phyloP scores from a whole-genome alignment of 192 early-diverging fungal genomes.

The Backusella circina region DNA sequence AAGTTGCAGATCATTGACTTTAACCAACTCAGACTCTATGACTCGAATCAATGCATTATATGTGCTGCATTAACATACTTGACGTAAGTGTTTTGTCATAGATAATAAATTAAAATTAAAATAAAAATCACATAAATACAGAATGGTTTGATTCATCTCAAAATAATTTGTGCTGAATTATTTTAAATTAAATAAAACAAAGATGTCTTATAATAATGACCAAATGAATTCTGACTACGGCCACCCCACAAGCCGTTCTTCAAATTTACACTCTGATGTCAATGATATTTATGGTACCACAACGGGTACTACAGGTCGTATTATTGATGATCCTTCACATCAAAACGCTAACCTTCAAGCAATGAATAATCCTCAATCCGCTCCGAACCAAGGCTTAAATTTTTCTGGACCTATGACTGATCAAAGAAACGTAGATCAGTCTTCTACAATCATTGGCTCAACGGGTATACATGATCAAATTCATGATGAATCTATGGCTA shows the following conservation, averaged over 20 bases:
- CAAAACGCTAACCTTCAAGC: not conserved
- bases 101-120: not conserved
- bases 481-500: not conserved
- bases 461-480: slow-evolving; percentile 7
- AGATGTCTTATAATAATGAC: not conserved
- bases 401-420: not conserved
- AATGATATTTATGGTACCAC: not conserved
- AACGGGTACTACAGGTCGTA: not conserved
- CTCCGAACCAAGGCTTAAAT: not conserved
- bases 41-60: not conserved
- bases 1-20: not conserved
- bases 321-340: not conserved
- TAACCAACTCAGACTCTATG: not conserved
- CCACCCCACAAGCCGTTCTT: not conserved
- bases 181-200: not conserved
- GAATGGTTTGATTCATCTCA: not conserved
- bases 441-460: not conserved
- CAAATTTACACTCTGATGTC: not conserved
- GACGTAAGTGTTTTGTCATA: not conserved
- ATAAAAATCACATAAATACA: not conserved
- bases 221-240: not conserved
- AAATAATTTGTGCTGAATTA: not conserved
- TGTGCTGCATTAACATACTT: not conserved
- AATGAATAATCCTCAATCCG: not conserved
- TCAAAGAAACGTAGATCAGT: not conserved